Evolutionary conservation across 495 filamentous ascomycete genomes (phyloP), one percentile per base, ranked within the genome.

Genomic region (Penicillium robsamsonii): DNA sequence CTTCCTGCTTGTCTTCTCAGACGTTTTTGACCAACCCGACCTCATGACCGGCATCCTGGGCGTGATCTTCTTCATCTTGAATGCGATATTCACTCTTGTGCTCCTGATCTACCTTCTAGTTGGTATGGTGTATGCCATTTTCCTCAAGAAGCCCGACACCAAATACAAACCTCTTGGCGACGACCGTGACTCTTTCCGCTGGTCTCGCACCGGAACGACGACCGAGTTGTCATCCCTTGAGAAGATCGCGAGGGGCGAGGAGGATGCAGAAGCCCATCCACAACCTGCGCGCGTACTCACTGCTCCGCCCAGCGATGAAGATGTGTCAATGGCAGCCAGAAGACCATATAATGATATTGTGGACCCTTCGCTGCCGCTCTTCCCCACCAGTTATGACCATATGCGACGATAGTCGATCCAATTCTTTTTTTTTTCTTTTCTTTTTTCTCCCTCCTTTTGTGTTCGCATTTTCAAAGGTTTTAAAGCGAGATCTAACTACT

Each of bases 141-240:
- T 90, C 67, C 87, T 88, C 55, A 96, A 97, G 81, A 95, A 97
- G 72, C 94, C 94, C 15, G 91, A 96, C 66, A 87, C 86, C 27
- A 87, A 92, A 43, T 98, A 97, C 73, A 91, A 96, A 69, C 88
- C 88, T 56, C 96, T 97, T 85, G 82, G 86, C 50, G 93, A 97
- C 66, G 93, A 97, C 76, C 88, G 94, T 58, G 88, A 89, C 41
- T 96, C 92, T 2, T 96, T 97, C 64, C 96, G 96, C 81, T 96
- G 97, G 77, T 96, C 92, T 10, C 55, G 59, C 12, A 86, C 88
- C 18, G 81, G 89, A 53, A 79, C 96, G 51, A 89, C 81, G n/a
- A 93, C 88, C 0, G 94, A 98, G 68, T 81, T 98, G 45, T 91
- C 96, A 67, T 92, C 95, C 11, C 79, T 98, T 22, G 94, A 89